Percentiles rank a stretch among this genome's conserved stretches.
Evolutionary conservation across 805 yeast genomes (phyloP).

Genomic region (Saturnispora sanitii): DNA sequence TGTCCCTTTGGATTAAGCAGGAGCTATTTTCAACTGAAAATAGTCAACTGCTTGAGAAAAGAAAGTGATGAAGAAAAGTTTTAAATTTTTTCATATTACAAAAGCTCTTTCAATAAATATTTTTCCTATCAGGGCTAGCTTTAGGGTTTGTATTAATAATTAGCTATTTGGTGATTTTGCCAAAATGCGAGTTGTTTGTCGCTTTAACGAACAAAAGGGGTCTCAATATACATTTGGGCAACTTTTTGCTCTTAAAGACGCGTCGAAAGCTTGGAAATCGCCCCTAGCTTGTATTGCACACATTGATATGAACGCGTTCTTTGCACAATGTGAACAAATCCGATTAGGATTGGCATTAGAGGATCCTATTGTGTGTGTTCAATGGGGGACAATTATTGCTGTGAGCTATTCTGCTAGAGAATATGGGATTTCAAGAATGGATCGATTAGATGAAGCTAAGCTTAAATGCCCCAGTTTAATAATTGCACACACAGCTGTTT

Average conservation of each 20-base stretch:
- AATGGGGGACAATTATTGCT: slow-evolving; percentile 86
- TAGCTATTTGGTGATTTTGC: too few relatives aligned
- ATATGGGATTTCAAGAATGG: slow-evolving; percentile 75
- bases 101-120: too few relatives aligned
- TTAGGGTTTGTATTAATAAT: not conserved
- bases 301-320: slow-evolving; percentile 89
- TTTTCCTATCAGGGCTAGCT: not conserved
- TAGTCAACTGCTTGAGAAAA: not conserved
- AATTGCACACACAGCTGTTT: slow-evolving; percentile 89
- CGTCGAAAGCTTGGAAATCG: slow-evolving; percentile 41
- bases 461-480: slow-evolving; percentile 67
- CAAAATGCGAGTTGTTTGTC: too few relatives aligned
- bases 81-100: not conserved
- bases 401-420: slow-evolving; percentile 84
- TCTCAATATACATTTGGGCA: slow-evolving; percentile 43
- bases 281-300: slow-evolving; percentile 76
- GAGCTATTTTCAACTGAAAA: not conserved
- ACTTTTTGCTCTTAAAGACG: slow-evolving; percentile 38
- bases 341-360: slow-evolving; percentile 52
- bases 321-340: slow-evolving; percentile 86
- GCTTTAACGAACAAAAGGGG: slow-evolving; percentile 1
- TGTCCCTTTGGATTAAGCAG: too few relatives aligned
- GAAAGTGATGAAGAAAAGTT: not conserved
- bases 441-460: slow-evolving; percentile 54
- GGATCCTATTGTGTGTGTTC: slow-evolving; percentile 89